Evolutionary conservation across 2,329 filamentous ascomycete species (phyloP).

Genomic region (Chaetomiaceae sp.): DNA sequence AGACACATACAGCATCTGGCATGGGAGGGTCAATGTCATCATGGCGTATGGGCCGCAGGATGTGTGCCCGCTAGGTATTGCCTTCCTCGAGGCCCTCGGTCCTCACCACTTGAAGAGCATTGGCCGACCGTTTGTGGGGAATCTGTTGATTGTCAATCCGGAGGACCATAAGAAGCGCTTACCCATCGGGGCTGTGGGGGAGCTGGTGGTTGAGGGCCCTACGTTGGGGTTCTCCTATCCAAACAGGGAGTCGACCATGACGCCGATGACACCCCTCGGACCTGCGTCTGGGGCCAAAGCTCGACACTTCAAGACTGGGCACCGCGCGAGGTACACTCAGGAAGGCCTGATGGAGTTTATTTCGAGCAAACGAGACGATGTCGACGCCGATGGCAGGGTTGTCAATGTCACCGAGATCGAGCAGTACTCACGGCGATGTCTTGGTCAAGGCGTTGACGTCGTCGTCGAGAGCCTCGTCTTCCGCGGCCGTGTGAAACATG

Average conservation of each 20-base stretch:
- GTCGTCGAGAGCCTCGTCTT: conserved; percentile 46
- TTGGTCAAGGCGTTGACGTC: conserved; percentile 44
- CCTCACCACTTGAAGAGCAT: conserved; percentile 39
- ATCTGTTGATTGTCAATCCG: conserved; percentile 49
- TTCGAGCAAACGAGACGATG: conserved; percentile 39
- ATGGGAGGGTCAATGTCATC: conserved; percentile 41
- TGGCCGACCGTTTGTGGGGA: conserved; percentile 43
- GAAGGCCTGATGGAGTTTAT: conserved; percentile 46
- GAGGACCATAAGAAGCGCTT: conserved; percentile 47
- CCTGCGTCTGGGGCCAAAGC: conserved; percentile 28
- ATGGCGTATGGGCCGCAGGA: conserved; percentile 49
- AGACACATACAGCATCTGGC: conserved; percentile 45
- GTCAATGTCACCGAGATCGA: conserved; percentile 44
- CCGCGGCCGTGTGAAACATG: conserved; percentile 33
- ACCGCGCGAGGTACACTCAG: conserved; percentile 46
- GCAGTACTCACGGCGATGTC: conserved; percentile 41
- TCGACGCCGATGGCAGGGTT: conserved; percentile 35
- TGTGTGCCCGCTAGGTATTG: conserved; percentile 47
- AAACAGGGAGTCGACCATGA: conserved; percentile 28
- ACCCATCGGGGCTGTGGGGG: conserved; percentile 51
- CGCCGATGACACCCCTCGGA: conserved; percentile 22
- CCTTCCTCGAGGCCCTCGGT: conserved; percentile 40
- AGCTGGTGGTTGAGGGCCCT: conserved; percentile 57
- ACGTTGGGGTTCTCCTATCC: conserved; percentile 40
- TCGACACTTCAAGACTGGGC: conserved; percentile 46